Evolutionary conservation across 306 rosid species (phyloP).

Genomic region (Datisca glomerata): DNA sequence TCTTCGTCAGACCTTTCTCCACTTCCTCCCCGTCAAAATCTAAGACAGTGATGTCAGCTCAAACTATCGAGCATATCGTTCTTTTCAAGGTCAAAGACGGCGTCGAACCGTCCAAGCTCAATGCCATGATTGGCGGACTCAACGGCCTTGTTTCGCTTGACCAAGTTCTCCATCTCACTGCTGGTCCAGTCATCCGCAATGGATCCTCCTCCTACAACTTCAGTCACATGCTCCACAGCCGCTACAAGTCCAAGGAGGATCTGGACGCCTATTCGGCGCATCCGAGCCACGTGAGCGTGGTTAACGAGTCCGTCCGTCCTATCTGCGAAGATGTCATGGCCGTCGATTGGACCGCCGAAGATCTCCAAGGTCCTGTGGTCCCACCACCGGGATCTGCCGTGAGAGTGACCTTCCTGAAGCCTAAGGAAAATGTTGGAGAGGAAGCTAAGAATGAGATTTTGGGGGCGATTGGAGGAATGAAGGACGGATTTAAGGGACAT

Average conservation of each 20-base stretch:
- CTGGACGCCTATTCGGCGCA: constrained; percentile 44
- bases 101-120: constrained; percentile 48
- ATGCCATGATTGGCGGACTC: constrained; percentile 42
- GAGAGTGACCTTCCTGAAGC: constrained; percentile 45
- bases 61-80: constrained; percentile 59
- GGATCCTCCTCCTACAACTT: constrained; percentile 48
- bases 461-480: constrained; percentile 39
- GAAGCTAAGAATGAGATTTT: constrained; percentile 30
- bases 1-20: constrained; percentile 11
- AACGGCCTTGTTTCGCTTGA: constrained; percentile 41
- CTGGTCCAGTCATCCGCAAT: constrained; percentile 50
- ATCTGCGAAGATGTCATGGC: constrained; percentile 78
- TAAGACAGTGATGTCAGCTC: constrained; percentile 19
- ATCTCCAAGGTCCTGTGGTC: constrained; percentile 7
- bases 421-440: constrained; percentile 40
- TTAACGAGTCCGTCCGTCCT: constrained; percentile 51
- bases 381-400: constrained; percentile 45
- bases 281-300: constrained; percentile 57
- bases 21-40: too few species aligned
- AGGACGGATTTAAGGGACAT: constrained; percentile 24
- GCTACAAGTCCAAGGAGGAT: constrained; percentile 54
- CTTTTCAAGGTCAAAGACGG: constrained; percentile 74
- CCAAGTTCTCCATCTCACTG: constrained; percentile 48
- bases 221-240: constrained; percentile 84
- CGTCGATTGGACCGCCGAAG: constrained; percentile 65